These are phyloP conservation scores for Yamadazyma diddensiae DNA, from an alignment of 1,139 yeast genomes.

Conservation along the genomic window DNA sequence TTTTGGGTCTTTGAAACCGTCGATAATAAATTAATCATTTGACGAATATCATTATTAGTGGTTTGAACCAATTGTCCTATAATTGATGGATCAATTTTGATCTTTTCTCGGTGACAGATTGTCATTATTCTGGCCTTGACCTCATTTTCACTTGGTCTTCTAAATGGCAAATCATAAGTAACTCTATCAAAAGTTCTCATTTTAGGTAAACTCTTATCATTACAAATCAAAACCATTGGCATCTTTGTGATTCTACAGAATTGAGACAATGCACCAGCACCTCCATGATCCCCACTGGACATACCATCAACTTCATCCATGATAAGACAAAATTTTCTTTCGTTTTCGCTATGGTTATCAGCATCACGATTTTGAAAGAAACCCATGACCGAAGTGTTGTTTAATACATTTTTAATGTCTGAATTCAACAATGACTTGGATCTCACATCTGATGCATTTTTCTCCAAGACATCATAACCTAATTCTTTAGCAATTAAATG, in stretches of 20 bases:
- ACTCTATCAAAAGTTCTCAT: constrained; percentile 94
- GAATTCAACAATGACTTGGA: constrained; percentile 72
- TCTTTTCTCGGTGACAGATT: constrained; percentile 80
- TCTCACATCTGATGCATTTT: constrained; percentile 86
- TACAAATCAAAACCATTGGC: constrained; percentile 91
- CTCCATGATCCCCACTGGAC: constrained; percentile 99
- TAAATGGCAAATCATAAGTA: constrained; percentile 78
- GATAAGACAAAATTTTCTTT: constrained; percentile 64
- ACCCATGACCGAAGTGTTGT: constrained; percentile 82
- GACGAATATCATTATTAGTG: constrained; percentile 90
- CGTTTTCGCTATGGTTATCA: constrained; percentile 28
- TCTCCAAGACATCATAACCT: constrained; percentile 72
- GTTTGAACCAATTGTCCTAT: constrained; percentile 83
- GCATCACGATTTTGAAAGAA: constrained; percentile 51
- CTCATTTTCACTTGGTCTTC: constrained; percentile 83
- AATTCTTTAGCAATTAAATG: constrained; percentile 65
- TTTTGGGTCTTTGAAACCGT: constrained; percentile 76
- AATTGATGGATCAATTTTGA: constrained; percentile 75
- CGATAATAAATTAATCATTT: constrained; percentile 83
- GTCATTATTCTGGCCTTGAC: constrained; percentile 85
- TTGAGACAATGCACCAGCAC: constrained; percentile 91
- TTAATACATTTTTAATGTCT: constrained; percentile 67
- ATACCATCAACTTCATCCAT: constrained; percentile 99
- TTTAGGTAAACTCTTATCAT: constrained; percentile 87
- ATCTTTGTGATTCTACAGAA: constrained; percentile 82